Evolutionary conservation across 257 asterid species (phyloP).

Genomic region (Penstemon newberryi): DNA sequence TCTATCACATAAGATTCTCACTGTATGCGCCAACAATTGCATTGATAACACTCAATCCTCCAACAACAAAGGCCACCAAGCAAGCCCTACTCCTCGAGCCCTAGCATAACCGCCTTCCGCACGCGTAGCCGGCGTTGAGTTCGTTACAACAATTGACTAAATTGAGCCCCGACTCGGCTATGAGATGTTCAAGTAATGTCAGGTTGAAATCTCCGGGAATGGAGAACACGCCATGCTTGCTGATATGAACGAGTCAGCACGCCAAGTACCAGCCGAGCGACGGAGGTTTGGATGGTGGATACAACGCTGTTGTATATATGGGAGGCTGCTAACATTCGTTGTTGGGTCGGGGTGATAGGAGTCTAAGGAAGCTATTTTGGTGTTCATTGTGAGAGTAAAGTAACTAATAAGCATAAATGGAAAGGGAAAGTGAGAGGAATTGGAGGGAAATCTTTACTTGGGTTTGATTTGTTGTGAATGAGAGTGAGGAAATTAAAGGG

Average conservation of each 20-base stretch:
- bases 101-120: slow-evolving; percentile 46
- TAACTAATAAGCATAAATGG: too few relatives aligned
- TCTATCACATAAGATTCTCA: slow-evolving; percentile 29
- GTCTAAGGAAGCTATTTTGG: slow-evolving; percentile 25
- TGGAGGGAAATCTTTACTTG: too few relatives aligned
- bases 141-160: slow-evolving; percentile 48
- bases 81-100: slow-evolving; percentile 46
- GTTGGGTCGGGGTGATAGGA: slow-evolving; percentile 21
- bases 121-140: slow-evolving; percentile 44
- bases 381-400: slow-evolving; percentile 19
- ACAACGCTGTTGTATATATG: slow-evolving; percentile 29
- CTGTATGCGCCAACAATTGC: slow-evolving; percentile 48
- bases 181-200: slow-evolving; percentile 42
- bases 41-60: slow-evolving; percentile 41
- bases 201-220: slow-evolving; percentile 45
- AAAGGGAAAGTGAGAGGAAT: too few relatives aligned
- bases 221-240: slow-evolving; percentile 41
- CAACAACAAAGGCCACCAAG: slow-evolving; percentile 43
- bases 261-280: slow-evolving; percentile 45
- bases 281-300: slow-evolving; percentile 26
- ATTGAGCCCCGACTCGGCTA: slow-evolving; percentile 46
- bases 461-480: too few relatives aligned
- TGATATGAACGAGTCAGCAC: slow-evolving; percentile 41
- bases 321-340: slow-evolving; percentile 28
- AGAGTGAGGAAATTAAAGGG: too few relatives aligned